A percentile compares a stretch with the other conserved stretches of the same genome.
Evolutionary conservation across 2,329 filamentous ascomycete genomes (phyloP).

Genomic region (Chrysoporthe deuterocubensis): DNA sequence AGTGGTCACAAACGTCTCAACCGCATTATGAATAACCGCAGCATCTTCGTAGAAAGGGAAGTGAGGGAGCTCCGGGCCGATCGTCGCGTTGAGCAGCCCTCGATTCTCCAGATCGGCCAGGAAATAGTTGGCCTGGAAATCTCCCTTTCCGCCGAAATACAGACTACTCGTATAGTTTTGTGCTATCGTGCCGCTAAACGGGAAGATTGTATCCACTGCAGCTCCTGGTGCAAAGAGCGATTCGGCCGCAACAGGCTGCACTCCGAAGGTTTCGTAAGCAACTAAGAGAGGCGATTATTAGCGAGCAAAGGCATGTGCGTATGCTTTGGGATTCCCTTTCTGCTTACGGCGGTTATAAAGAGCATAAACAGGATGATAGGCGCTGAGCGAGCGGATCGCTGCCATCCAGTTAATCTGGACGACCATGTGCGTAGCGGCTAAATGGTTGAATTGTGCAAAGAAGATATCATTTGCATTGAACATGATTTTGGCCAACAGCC

Average conservation of each 20-base stretch:
- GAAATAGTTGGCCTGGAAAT: conserved; percentile 47
- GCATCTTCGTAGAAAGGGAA: conserved; percentile 53
- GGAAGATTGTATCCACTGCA: conserved; percentile 40
- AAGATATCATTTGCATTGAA: conserved; percentile 54
- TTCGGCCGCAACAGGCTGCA: conserved; percentile 35
- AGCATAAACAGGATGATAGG: conserved; percentile 48
- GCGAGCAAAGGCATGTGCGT: no score
- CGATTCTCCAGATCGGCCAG: conserved; percentile 41
- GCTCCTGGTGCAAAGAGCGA: conserved; percentile 38
- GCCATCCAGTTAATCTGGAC: conserved; percentile 49
- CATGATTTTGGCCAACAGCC: conserved; percentile 55
- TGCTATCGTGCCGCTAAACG: conserved; percentile 37
- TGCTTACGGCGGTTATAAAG: conserved; percentile 42
- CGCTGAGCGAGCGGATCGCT: conserved; percentile 50
- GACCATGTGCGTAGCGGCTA: conserved; percentile 47
- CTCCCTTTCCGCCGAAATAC: conserved; percentile 37
- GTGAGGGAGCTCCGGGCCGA: conserved; percentile 42
- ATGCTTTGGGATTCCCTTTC: no score
- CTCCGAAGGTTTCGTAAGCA: conserved; percentile 38
- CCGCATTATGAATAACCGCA: conserved; percentile 40
- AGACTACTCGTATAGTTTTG: conserved; percentile 35
- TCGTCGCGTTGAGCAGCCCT: conserved; percentile 44
- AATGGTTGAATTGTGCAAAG: conserved; percentile 48
- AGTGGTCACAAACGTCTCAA: conserved; percentile 43
- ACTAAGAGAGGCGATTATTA: conserved; percentile 33